Evolutionary conservation across 2,329 filamentous ascomycete species (phyloP), one percentile per base, ranked within the genome.

Genomic region (Calonectria pteridis): DNA sequence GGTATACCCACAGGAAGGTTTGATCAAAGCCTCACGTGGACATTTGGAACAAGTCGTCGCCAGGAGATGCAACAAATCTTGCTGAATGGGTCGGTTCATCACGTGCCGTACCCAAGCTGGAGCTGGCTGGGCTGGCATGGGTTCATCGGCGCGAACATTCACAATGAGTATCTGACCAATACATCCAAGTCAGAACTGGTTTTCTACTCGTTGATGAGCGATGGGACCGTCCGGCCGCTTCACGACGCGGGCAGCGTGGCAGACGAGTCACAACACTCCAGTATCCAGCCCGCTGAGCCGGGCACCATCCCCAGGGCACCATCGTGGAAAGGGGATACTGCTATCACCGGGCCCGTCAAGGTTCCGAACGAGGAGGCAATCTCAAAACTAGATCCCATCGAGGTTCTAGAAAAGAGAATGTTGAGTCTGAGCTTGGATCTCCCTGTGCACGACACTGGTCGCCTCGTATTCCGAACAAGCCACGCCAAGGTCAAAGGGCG

Each of bases 21-120:
- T 23, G 75, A 76, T 11, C 75, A 76, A 35, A 40, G 50, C 0
- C 18, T 76, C 2, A 4, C 35, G 3, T 76, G 75, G 75, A 23
- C 20, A 1, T 51, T 26, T 28, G 75, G 75, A 6, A 28, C 9
- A 0, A 0, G 0, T 6, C 68, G 75, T 28, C 71, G 71, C 3
- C 18, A 63, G 20, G 74, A 76, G 26, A 40, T 7, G 20, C 40
- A 65, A 14, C 58, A 28, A 14, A 51, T 37, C 31, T 18, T 31
- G 7, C 20, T 29, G 7, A 13, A 58, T 1, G 71, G 55, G 11
- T 37, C 23, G 2, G n/a, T 37, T 40, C 63, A 66, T n/a, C n/a
- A 46, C 13, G 9, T 66, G 14, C 46, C 63, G 14, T 66, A 66
- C 43, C 63, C 63, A 11, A 66, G 63, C 46, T 66, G 63, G 63